Conservation (phyloP, 2,329 filamentous ascomycete genomes). For the Colletotrichum neosansevieriae region DNA sequence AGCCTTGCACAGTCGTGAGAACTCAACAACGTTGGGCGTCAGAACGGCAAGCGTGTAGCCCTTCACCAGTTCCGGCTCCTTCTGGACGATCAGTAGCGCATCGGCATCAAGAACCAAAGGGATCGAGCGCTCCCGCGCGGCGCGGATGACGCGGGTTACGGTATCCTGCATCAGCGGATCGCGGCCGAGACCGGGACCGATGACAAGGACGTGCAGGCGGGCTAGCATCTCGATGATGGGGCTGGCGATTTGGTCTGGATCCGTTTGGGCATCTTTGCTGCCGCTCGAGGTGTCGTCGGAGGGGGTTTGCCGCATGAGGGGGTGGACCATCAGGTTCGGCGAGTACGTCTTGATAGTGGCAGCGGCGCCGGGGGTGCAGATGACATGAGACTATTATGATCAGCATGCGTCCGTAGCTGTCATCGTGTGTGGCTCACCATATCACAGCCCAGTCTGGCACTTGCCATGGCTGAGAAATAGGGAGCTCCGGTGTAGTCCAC, state of each 20-base stretch:
- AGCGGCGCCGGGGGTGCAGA: conserved; percentile 90
- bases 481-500: conserved; percentile 97
- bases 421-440: conserved; percentile 69
- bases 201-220: conserved; percentile 90
- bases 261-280: conserved; percentile 58
- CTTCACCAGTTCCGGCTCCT: conserved; percentile 78
- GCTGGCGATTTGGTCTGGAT: conserved; percentile 71
- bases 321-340: conserved; percentile 98
- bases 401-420: too few species aligned
- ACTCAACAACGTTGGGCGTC: conserved; percentile 96
- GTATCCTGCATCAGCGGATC: conserved; percentile 92
- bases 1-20: conserved; percentile 82
- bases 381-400: conserved; percentile 80
- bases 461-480: conserved; percentile 98
- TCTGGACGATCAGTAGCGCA: conserved; percentile 82
- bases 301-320: conserved; percentile 84
- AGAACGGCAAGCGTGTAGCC: conserved; percentile 88
- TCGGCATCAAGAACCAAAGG: conserved; percentile 94
- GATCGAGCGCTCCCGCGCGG: conserved; percentile 77
- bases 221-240: conserved; percentile 83
- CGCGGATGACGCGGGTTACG: conserved; percentile 81
- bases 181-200: conserved; percentile 91
- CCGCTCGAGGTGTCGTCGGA: conserved; percentile 52
- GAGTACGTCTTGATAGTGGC: conserved; percentile 97
- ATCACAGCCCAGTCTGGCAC: conserved; percentile 88